Percentiles rank a stretch among this genome's conserved stretches.
These are phyloP conservation scores for Leccinum olivaceopallidum DNA, from an alignment of 768 basidiomycete species.

Conservation along the genomic window DNA sequence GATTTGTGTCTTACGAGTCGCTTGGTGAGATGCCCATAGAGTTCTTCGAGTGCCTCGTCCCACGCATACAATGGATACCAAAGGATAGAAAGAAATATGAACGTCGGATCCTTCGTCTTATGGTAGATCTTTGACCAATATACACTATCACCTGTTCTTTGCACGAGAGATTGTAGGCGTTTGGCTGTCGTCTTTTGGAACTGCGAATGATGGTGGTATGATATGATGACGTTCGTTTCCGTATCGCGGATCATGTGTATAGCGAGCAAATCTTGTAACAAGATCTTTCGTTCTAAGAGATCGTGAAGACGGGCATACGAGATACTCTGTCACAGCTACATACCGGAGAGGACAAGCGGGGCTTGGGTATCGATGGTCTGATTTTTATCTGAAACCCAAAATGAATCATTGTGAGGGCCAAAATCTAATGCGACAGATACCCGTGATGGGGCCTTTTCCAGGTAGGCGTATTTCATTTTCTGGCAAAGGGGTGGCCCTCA, in stretches of 20 bases:
- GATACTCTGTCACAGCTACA: background rate
- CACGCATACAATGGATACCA: conserved; percentile 65
- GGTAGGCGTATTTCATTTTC: conserved; percentile 14
- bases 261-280: conserved; percentile 39
- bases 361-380: conserved; percentile 37
- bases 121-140: conserved; percentile 38
- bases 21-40: conserved; percentile 51
- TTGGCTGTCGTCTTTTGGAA: conserved; percentile 29
- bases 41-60: conserved; percentile 56
- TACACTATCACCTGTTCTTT: conserved; percentile 36
- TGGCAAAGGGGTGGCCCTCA: conserved; percentile 15
- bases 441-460: conserved; percentile 15
- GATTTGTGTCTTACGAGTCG: conserved; percentile 36
- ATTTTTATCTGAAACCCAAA: conserved; percentile 13
- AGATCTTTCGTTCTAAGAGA: conserved; percentile 18
- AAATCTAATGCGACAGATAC: conserved; percentile 10
- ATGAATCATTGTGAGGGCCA: background rate
- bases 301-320: background rate
- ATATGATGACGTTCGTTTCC: conserved; percentile 34
- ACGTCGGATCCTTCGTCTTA: conserved; percentile 33
- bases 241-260: conserved; percentile 39
- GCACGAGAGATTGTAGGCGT: conserved; percentile 31
- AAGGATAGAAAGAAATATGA: conserved; percentile 41
- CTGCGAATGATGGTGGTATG: conserved; percentile 34
- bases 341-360: conserved; percentile 29